Percentiles rank a stretch among this genome's conserved stretches.
phyloP scores from a whole-genome alignment of 164 flowering plant species.

The Nymphaea thermarum region DNA sequence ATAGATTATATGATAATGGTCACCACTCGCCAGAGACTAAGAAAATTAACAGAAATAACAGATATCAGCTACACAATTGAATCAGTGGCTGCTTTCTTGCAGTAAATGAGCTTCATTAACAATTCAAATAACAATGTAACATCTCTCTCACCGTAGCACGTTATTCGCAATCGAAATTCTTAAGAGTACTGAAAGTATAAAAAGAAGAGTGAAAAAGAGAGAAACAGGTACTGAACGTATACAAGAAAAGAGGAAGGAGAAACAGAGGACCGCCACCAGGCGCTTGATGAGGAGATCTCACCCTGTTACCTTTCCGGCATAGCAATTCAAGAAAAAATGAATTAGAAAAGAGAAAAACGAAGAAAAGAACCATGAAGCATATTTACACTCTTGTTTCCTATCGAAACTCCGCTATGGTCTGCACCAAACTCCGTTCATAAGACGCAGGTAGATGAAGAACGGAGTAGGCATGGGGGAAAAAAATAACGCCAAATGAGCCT shows the following conservation, averaged over 20 bases:
- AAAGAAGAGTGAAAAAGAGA: no score
- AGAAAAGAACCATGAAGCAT: slow-evolving; percentile 10
- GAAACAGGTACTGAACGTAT: no score
- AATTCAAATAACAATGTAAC: background rate
- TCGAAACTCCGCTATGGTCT: slow-evolving; percentile 2
- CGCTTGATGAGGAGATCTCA: background rate
- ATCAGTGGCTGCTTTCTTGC: background rate
- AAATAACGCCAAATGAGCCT: background rate
- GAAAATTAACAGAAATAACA: no score
- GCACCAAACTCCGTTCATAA: slow-evolving; percentile 8
- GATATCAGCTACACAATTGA: no score
- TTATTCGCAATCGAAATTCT: slow-evolving; percentile 3
- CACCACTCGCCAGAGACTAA: no score
- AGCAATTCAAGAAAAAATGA: slow-evolving; percentile 7
- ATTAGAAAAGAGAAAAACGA: slow-evolving; percentile 22
- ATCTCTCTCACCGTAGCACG: background rate
- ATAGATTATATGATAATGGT: no score
- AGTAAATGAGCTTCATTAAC: background rate
- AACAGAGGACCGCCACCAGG: background rate
- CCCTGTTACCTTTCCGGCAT: slow-evolving; percentile 5
- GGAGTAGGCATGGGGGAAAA: slow-evolving; percentile 2
- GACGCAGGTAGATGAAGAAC: no score
- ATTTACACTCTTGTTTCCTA: slow-evolving; percentile 25
- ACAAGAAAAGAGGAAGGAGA: background rate
- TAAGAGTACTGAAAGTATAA: background rate